Percentiles rank a stretch among this genome's conserved stretches.
Evolutionary conservation across 2,329 filamentous ascomycete species (phyloP).

Genomic region (Ophiosphaerella herpotricha): DNA sequence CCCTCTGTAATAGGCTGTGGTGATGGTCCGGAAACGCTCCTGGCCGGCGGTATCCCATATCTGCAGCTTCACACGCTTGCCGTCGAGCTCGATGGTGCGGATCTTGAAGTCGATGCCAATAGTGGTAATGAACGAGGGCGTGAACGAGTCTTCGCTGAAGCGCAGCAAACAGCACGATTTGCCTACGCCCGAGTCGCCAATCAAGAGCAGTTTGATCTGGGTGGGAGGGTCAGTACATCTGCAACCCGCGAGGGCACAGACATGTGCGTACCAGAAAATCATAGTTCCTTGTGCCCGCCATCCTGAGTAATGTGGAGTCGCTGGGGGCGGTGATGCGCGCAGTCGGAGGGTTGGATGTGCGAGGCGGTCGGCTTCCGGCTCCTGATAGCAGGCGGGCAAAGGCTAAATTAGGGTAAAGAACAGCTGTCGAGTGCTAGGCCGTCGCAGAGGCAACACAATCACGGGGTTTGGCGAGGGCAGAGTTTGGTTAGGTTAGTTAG

Average conservation of each 20-base stretch:
- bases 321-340: constrained; percentile 2
- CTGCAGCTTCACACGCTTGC: constrained; percentile 98
- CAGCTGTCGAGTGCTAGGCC: background rate
- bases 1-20: constrained; percentile 96
- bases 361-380: background rate
- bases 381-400: background rate
- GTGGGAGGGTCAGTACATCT: constrained; percentile 15
- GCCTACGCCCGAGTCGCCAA: constrained; percentile 94
- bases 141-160: constrained; percentile 97
- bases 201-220: constrained; percentile 94
- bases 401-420: background rate
- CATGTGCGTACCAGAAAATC: constrained; percentile 83
- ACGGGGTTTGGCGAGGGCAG: constrained; percentile 5
- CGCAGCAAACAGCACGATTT: constrained; percentile 96
- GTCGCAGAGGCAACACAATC: constrained; percentile 8
- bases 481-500: background rate
- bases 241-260: constrained; percentile 6
- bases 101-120: constrained; percentile 99
- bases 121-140: constrained; percentile 96
- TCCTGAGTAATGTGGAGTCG: constrained; percentile 46
- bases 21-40: constrained; percentile 98
- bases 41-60: constrained; percentile 99
- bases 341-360: background rate
- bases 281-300: constrained; percentile 98
- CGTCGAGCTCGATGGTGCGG: constrained; percentile 96